Base-by-base conservation (phyloP, 495 filamentous ascomycete species). In the Sporormia fimetaria region DNA sequence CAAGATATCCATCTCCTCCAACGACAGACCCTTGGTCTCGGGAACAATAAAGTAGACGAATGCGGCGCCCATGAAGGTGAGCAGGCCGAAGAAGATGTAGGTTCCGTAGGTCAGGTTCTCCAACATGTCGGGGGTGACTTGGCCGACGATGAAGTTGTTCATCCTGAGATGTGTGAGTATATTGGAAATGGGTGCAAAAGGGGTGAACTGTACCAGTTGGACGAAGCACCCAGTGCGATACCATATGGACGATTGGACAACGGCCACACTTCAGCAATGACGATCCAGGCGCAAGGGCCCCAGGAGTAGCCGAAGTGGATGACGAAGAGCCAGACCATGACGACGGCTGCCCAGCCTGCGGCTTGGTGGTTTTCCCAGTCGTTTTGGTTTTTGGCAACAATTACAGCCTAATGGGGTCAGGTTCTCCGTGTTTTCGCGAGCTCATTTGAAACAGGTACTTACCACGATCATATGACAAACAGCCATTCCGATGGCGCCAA, bases 301-400 rank as follows among this genome's bases (percentile, higher is more conserved):
- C 77, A 83, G 22, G 69, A 76, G 58, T 81, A 86, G 20, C 80
- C 81, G 54, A 87, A 90, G 54, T 84, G 78, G 28, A 83, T 63
- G 51, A 86, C 80, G 52, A 84, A 90, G 21, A 87, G 69, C 70
- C 81, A 90, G 42, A 90, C 80, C 69, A 87, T 84, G 42, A 66
- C 75, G 12, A 85, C 77, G 5, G 78, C 82, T 3, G 67, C 82
- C 82, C 83, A 90, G 0, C 81, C 83, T 5, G 78, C 79, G 0
- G 71, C 72, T 14, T 61, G 55, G 44, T 90, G 73, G 6, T 55
- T 50, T 1, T 59, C 51, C 70, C 81, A 78, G 22, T 65, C 57
- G 45, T 75, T 41, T 4, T 76, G 62, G 60, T 79, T 75, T 38
- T 66, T 74, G 30, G 74, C 82, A 9, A 83, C 67, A 51, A 88